Percentiles rank a stretch among this genome's conserved stretches.
Conservation (phyloP, 169 alveolate genomes). For the Blepharisma undulans region DNA sequence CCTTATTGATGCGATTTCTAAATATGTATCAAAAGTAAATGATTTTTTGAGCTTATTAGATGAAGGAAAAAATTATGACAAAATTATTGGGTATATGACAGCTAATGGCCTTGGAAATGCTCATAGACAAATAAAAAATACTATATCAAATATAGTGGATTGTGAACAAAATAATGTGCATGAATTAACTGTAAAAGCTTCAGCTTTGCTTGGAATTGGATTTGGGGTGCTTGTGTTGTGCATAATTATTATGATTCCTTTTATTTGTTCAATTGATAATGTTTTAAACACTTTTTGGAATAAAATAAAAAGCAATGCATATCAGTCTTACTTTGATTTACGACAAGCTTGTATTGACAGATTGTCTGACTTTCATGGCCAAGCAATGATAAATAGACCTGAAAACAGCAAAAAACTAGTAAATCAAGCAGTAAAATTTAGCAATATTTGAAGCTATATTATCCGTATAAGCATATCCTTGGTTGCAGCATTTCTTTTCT, state of each 20-base stretch:
- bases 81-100: background rate
- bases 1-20: background rate
- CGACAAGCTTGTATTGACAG: background rate
- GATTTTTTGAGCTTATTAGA: background rate
- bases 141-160: background rate
- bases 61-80: background rate
- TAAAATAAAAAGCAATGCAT: background rate
- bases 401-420: background rate
- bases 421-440: background rate
- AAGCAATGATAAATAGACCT: background rate
- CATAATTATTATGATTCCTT: background rate
- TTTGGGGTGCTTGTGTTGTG: background rate
- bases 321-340: background rate
- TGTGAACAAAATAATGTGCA: background rate
- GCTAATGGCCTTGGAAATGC: background rate
- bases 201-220: background rate
- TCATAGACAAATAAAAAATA: background rate
- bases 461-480: background rate
- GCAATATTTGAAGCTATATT: background rate
- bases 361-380: background rate
- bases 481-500: background rate
- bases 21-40: background rate
- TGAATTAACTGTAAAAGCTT: background rate
- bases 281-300: background rate
- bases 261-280: background rate